phyloP scores from a whole-genome alignment of 768 basidiomycete genomes.

The Russula griseocarnosa region DNA sequence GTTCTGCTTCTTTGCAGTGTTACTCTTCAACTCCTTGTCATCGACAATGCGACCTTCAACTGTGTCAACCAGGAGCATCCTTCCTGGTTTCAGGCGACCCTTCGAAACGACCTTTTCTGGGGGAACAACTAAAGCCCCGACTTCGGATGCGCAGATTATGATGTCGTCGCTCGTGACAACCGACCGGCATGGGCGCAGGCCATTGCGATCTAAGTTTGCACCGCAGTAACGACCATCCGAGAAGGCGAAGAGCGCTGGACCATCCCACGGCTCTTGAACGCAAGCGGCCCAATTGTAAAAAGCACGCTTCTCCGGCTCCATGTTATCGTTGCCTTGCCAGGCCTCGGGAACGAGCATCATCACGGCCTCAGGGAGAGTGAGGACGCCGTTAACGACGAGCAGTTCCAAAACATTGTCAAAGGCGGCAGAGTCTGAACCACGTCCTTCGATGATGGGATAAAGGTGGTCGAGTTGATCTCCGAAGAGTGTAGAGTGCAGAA shows the following conservation, averaged over 20 bases:
- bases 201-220: conserved; percentile 96
- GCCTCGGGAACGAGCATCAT: conserved; percentile 99
- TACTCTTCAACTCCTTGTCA: conserved; percentile 93
- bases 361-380: conserved; percentile 93
- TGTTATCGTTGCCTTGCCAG: conserved; percentile 94
- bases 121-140: conserved; percentile 89
- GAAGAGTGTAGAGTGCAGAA: conserved; percentile 83
- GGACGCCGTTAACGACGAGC: conserved; percentile 91
- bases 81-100: conserved; percentile 94
- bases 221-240: conserved; percentile 98
- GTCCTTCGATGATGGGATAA: conserved; percentile 95
- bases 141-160: conserved; percentile 98
- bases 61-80: conserved; percentile 98
- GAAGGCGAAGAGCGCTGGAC: conserved; percentile 96
- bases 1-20: conserved; percentile 88
- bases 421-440: conserved; percentile 97
- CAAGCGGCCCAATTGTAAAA: conserved; percentile 99
- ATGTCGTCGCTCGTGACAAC: conserved; percentile 96
- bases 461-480: conserved; percentile 93
- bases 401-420: conserved; percentile 99
- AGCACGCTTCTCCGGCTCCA: conserved; percentile 94
- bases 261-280: conserved; percentile 98
- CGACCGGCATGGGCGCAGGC: conserved; percentile 93
- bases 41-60: conserved; percentile 94
- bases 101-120: conserved; percentile 96